Percentiles rank a stretch among this genome's conserved stretches.
Conservation (phyloP, 306 rosid species). For the Fagus sylvatica region DNA sequence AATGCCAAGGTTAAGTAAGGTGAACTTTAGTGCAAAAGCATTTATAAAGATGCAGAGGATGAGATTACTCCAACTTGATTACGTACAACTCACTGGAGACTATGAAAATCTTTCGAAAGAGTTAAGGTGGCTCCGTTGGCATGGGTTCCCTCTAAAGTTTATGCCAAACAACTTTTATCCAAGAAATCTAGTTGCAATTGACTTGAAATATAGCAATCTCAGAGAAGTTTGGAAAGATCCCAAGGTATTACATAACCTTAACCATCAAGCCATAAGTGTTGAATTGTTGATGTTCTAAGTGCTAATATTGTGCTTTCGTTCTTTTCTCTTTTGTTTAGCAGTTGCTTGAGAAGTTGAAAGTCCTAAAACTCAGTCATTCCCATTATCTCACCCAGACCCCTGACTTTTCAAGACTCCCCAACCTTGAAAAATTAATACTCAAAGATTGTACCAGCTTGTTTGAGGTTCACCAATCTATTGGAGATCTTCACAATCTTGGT, state of each 20-base stretch:
- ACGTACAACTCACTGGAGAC: too few species aligned
- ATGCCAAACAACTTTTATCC: too few species aligned
- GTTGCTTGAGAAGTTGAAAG: slow-evolving; percentile 19
- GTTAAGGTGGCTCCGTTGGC: too few species aligned
- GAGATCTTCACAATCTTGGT: not conserved
- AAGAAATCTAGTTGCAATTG: slow-evolving; percentile 26
- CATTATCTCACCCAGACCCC: slow-evolving; percentile 25
- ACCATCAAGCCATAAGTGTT: not conserved
- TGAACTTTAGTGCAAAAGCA: slow-evolving; percentile 17
- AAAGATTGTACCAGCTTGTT: slow-evolving; percentile 19
- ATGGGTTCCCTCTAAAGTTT: too few species aligned
- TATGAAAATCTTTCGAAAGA: too few species aligned
- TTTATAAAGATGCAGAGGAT: slow-evolving; percentile 39
- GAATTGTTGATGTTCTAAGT: not conserved
- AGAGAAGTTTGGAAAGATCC: slow-evolving; percentile 33
- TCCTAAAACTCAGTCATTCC: slow-evolving; percentile 41
- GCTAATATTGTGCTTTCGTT: not conserved
- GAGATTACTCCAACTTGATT: slow-evolving; percentile 22
- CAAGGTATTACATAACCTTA: slow-evolving; percentile 16
- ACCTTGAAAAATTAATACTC: slow-evolving; percentile 33
- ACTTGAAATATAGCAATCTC: slow-evolving; percentile 34
- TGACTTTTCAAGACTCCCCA: slow-evolving; percentile 31
- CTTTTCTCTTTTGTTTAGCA: not conserved
- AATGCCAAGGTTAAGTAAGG: not conserved
- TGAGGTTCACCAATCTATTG: slow-evolving; percentile 34